Evolutionary conservation across 352 stramenopile genomes (phyloP), one percentile per base, ranked within the genome.

Genomic region (Discostella stelligera): DNA sequence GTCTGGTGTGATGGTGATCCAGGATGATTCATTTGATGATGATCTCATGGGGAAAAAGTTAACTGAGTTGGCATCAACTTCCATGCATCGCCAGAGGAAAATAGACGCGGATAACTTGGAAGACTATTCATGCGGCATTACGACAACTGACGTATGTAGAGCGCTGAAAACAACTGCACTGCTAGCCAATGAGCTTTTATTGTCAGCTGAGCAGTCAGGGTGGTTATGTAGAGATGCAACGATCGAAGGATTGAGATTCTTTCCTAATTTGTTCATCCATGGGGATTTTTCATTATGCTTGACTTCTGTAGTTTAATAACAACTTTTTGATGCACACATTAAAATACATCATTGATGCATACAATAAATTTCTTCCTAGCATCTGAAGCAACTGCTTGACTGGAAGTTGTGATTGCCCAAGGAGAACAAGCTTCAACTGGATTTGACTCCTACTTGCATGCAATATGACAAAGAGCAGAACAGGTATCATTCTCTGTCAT

Each of bases 181-280:
- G 18, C 87, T 99, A 61, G 97, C 96, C 4, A 94, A 94, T 83
- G 96, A 99, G 82, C 97, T 98, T 85, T 82, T 99, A 44, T 65
- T 96, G 83, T 93, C 96, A 37, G 96, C 95, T 3, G 97, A 99
- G 81, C 82, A 96, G 60, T 86, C 95, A 37, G 95, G 95, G 25
- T 94, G 94, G 66, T 74, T 99, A 8, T 98, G 95, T 86, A 92
- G 97, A 64, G 97, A 99, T 82, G 94, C 97, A 61, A 98, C 94
- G 9, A 94, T 98, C 55, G 94, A 98, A 84, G 95, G 94, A 0
- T 93, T 92, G 14, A 94, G 96, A 73, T 98, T 98, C 71, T 99
- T 97, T 83, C 91, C 93, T 1, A 99, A 98, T 84, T 84, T 79
- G 4, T 98, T 98, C 60, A 53, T 25, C 1, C 53, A 14, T 66